Evolutionary conservation across 129 eudicot species (phyloP).

Genomic region (Flaveria trinervia): DNA sequence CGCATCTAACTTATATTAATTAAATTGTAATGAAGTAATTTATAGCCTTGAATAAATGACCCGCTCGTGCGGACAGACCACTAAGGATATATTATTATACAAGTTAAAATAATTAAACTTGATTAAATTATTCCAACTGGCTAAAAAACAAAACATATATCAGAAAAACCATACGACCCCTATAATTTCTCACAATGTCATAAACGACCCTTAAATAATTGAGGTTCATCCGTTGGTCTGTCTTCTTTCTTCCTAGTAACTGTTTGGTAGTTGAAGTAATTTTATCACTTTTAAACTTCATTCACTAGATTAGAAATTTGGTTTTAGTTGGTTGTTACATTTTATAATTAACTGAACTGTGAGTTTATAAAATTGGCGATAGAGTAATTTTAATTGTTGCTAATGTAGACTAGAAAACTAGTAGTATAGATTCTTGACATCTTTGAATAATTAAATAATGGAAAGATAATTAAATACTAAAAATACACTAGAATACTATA

Average conservation of each 20-base stretch:
- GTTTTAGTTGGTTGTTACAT: neutral
- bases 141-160: slow-evolving; percentile 33
- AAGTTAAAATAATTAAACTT: slow-evolving; percentile 10
- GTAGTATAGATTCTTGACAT: no score
- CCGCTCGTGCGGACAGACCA: slow-evolving; percentile 66
- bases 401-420: no score
- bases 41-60: slow-evolving; percentile 33
- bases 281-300: neutral
- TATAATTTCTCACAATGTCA: neutral
- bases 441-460: no score
- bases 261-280: no score
- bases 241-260: no score
- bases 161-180: slow-evolving; percentile 15
- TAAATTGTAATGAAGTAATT: neutral
- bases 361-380: neutral
- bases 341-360: neutral
- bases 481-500: no score
- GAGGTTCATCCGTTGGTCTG: neutral
- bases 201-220: neutral
- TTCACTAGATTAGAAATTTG: neutral
- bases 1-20: neutral
- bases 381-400: no score
- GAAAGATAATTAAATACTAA: no score
- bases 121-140: slow-evolving; percentile 20
- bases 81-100: slow-evolving; percentile 41